Evolutionary conservation across 495 filamentous ascomycete genomes (phyloP), one percentile per base, ranked within the genome.

Genomic region (Tuber aestivum): DNA sequence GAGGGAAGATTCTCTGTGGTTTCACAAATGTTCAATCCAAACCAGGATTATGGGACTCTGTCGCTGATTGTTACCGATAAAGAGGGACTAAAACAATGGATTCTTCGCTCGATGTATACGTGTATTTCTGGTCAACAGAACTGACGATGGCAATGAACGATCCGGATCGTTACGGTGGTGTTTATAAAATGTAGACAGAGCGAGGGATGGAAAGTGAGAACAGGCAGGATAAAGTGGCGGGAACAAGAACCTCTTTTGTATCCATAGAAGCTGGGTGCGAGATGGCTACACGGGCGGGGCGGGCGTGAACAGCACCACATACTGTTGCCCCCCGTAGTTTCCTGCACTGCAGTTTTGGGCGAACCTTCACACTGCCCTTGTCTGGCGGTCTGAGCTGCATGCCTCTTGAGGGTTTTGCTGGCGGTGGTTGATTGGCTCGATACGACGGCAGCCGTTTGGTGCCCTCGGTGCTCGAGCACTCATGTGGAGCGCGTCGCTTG

Each of bases 91-190:
- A 35, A 35, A 65, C 27, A 65, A 65, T 35, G 56, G 32, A 35
- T 65, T 65, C 27, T 65, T 35, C 32, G 27, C 56, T 35, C 8
- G 56, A 65, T 35, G 56, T 35, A 35, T 35, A 18, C 70, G n/a
- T 68, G 45, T 23, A 68, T 72, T 75, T 79, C 77, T 40, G 77
- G 48, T 79, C 77, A 79, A 79, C 77, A 79, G 77, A 79, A 78
- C 4, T 32, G 45, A 74, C 70, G 12, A 68, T n/a, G 42, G 61
- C 50, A 61, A 75, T 75, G 72, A 68, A 79, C 56, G 56, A 65
- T 65, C 76, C 72, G 56, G 76, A 75, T 70, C 72, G 70, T 79
- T 48, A 73, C 32, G 56, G 16, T 35, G 27, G 56, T 35, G 14
- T 65, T 65, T 75, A 73, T 72, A 77, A 77, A 71, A 68, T 69